Conservation (phyloP, 495 filamentous ascomycete species). For the Cetradonia linearis region DNA sequence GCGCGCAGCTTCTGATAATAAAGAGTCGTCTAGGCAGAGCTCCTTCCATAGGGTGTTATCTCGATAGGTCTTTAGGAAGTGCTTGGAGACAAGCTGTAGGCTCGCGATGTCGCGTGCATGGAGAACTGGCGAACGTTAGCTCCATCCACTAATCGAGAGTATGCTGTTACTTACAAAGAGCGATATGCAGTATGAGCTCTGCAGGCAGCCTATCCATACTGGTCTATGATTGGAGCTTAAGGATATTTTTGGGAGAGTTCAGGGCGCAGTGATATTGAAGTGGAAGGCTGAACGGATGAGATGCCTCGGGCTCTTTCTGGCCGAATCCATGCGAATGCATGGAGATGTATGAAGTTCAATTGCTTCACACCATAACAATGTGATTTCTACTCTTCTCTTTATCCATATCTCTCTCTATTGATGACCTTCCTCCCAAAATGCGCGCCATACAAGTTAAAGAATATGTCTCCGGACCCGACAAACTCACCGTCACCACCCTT, state of each 20-base stretch:
- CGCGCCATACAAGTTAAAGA: slow-evolving; percentile 68
- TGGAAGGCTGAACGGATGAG: slow-evolving; percentile 5
- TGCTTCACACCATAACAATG: neutral
- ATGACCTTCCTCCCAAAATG: slow-evolving; percentile 43
- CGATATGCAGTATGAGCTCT: slow-evolving; percentile 66
- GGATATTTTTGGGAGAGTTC: neutral
- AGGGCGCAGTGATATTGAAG: neutral
- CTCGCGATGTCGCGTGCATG: slow-evolving; percentile 55
- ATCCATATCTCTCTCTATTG: neutral
- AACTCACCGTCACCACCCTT: slow-evolving; percentile 64
- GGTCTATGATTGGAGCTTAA: neutral
- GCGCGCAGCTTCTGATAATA: slow-evolving; percentile 38
- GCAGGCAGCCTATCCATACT: slow-evolving; percentile 57
- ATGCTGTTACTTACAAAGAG: slow-evolving; percentile 49
- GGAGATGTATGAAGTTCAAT: neutral
- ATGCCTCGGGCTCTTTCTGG: neutral
- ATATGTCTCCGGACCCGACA: slow-evolving; percentile 45
- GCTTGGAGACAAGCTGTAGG: slow-evolving; percentile 61
- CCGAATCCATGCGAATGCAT: neutral
- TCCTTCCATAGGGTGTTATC: slow-evolving; percentile 69
- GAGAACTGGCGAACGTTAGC: slow-evolving; percentile 45
- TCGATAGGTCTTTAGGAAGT: slow-evolving; percentile 56
- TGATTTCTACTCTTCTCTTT: neutral
- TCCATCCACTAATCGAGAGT: slow-evolving; percentile 1
- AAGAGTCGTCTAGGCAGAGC: slow-evolving; percentile 61